A percentile compares a stretch with the other conserved stretches of the same genome.
Conservation (phyloP, 306 rosid genomes). For the Sesbania bispinosa region DNA sequence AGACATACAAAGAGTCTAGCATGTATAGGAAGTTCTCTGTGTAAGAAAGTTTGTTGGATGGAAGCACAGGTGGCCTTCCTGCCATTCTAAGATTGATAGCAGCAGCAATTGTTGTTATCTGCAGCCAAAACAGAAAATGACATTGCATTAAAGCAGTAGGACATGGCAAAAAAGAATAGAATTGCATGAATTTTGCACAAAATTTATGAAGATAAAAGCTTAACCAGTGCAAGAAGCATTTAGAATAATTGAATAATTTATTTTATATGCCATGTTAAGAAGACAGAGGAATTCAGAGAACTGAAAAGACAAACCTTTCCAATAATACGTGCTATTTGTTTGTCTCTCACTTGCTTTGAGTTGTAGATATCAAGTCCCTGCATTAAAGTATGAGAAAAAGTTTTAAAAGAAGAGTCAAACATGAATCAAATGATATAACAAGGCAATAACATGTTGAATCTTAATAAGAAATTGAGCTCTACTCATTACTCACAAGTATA, state of each 20-base stretch:
- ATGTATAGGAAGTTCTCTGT: slow-evolving; percentile 85
- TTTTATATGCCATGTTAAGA: not conserved
- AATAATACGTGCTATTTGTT: slow-evolving; percentile 78
- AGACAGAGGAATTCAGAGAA: slow-evolving; percentile 6
- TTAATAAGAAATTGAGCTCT: not conserved
- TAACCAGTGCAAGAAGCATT: not conserved
- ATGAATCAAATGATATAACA: not conserved
- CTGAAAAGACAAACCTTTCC: slow-evolving; percentile 60
- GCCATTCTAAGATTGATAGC: slow-evolving; percentile 79
- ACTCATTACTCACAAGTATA: not conserved
- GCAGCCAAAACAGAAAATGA: slow-evolving; percentile 26
- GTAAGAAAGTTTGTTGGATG: slow-evolving; percentile 75
- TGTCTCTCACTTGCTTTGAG: slow-evolving; percentile 86
- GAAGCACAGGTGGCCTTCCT: slow-evolving; percentile 91
- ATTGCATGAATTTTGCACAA: not conserved
- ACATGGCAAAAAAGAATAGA: slow-evolving; percentile 11
- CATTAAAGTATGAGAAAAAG: not conserved
- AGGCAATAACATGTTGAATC: not conserved
- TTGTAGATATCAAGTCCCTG: slow-evolving; percentile 81
- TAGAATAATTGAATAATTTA: slow-evolving; percentile 1
- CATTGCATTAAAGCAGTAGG: not conserved
- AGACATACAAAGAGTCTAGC: slow-evolving; percentile 85
- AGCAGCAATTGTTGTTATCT: slow-evolving; percentile 88
- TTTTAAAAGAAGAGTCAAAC: not conserved
- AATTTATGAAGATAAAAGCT: not conserved